Conservation (phyloP, 352 stramenopile species). For the Nannochloropsis limnetica region DNA sequence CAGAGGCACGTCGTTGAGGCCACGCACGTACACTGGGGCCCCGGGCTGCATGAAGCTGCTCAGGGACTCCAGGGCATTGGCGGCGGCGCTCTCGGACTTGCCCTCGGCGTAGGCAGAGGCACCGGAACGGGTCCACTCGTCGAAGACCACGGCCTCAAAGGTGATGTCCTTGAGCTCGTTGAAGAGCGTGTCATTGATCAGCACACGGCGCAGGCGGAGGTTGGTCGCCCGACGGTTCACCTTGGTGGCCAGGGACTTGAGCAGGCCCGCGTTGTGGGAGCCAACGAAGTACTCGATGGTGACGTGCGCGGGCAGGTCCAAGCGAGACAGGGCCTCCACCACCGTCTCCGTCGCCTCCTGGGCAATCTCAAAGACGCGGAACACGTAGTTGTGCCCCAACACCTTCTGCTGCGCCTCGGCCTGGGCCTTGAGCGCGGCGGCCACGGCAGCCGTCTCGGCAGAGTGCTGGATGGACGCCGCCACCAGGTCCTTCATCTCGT, state of each 20-base stretch:
- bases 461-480: background rate
- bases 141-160: constrained; percentile 17
- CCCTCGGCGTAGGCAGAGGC: background rate
- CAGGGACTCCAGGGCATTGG: background rate
- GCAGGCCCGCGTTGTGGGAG: constrained; percentile 30
- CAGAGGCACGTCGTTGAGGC: background rate
- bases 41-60: constrained; percentile 2
- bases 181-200: constrained; percentile 23
- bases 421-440: background rate
- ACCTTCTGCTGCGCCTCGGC: background rate
- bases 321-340: constrained; percentile 11
- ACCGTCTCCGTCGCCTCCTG: constrained; percentile 26
- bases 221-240: constrained; percentile 1
- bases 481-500: background rate
- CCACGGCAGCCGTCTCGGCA: background rate
- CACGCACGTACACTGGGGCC: background rate
- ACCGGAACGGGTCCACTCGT: constrained; percentile 17
- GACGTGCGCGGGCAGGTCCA: constrained; percentile 18
- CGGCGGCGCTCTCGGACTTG: background rate
- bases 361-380: background rate
- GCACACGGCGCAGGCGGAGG: background rate
- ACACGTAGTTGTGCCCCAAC: constrained; percentile 31
- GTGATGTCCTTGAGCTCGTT: constrained; percentile 33
- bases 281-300: constrained; percentile 18
- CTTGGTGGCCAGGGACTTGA: constrained; percentile 30